Evolutionary conservation across 2,329 filamentous ascomycete species (phyloP), one percentile per base, ranked within the genome.

Genomic region (Pseudopyricularia cyperi): DNA sequence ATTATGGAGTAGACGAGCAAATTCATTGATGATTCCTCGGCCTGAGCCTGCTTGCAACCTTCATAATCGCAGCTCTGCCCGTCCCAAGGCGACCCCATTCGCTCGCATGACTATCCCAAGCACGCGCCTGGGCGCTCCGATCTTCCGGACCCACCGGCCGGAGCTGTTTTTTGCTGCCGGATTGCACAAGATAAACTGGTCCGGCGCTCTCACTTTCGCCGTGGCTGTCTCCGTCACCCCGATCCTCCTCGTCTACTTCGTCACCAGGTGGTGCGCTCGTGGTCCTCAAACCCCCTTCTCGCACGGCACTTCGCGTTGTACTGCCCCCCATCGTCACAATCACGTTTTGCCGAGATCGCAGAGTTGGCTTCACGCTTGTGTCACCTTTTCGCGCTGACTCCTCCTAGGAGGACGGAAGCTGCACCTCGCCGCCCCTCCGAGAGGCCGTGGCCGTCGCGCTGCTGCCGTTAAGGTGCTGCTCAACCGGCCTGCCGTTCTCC

Each of bases 401-500:
- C 37, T 42, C 19, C 39, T 44, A 44, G 39, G 22, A 15, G 17
- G 39, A 3, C 39, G 24, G 19, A 12, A 12, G 39, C 39, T 26
- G 39, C 19, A 8, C 12, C 19, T 5, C 4, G 19, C 19, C 22
- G 39, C 39, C 22, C 19, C 24, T 14, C 19, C 24, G 15, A 5
- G 22, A 12, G 15, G 24, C 22, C 11, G 39, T 2, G 17, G 15
- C 15, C 12, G 39, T 19, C 19, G 12, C 22, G 11, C 9, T 14
- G 11, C 9, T 14, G 39, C 39, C 7, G 9, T 19, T 5, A 4
- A 14, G 39, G 19, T 44, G 22, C 39, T 44, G 39, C 22, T 26
- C 11, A 12, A 44, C 17, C 11, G 15, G 33, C 57, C 59, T 62
- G 9, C 65, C 66, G 28, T 63, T 62, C 55, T 62, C 64, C 50